Evolutionary conservation across 139 green algal species (phyloP).

Genomic region (Coelastrella sp.): DNA sequence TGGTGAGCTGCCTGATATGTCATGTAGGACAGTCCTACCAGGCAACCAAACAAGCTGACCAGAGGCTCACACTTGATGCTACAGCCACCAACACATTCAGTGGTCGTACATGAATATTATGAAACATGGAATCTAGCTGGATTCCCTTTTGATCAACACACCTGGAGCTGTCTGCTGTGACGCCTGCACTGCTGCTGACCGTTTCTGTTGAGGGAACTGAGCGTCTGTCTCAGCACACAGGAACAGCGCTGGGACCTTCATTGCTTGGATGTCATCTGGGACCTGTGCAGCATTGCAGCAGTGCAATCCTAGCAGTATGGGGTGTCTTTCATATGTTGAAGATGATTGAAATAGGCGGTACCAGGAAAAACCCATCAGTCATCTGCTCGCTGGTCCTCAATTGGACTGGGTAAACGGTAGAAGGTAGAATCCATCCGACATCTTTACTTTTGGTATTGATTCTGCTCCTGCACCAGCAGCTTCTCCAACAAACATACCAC

Average conservation of each 20-base stretch:
- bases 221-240: conserved; percentile 10
- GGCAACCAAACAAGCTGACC: not conserved
- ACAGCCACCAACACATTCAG: too few species aligned
- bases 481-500: too few species aligned
- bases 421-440: too few species aligned
- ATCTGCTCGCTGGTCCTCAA: too few species aligned
- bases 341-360: too few species aligned
- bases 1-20: not conserved
- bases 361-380: too few species aligned
- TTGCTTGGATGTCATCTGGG: not conserved
- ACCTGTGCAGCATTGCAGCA: not conserved
- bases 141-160: not conserved
- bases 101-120: too few species aligned
- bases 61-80: not conserved
- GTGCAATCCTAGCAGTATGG: not conserved
- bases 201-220: not conserved
- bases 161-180: not conserved
- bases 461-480: too few species aligned
- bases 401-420: too few species aligned
- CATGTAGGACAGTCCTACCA: not conserved
- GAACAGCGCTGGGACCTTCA: not conserved
- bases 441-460: too few species aligned
- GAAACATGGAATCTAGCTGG: not conserved
- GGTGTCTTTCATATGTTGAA: too few species aligned
- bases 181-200: not conserved